Evolutionary conservation across 2,329 filamentous ascomycete species (phyloP).

Genomic region (Grosmannia penicillata): DNA sequence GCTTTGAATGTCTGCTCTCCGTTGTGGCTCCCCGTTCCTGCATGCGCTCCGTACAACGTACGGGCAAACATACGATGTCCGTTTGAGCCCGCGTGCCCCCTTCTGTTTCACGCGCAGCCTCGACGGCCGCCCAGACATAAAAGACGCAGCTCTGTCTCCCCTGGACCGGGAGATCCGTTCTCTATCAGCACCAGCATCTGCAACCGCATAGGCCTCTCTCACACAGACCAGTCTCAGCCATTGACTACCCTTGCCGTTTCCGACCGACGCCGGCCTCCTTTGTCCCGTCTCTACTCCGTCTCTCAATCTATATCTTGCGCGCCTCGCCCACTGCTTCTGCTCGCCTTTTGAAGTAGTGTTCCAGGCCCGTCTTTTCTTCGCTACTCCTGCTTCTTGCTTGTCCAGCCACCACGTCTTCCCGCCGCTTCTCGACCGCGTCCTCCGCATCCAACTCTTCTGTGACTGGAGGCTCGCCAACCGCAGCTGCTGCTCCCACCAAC

Average conservation of each 20-base stretch:
- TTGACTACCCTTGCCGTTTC: not conserved
- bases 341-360: slow-evolving; percentile 1
- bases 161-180: no score
- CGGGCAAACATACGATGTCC: slow-evolving; percentile 8
- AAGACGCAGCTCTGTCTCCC: no score
- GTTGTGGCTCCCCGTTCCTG: not conserved
- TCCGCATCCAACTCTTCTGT: slow-evolving; percentile 6
- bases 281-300: not conserved
- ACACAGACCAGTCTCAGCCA: not conserved
- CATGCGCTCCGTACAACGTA: not conserved
- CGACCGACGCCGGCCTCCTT: no score
- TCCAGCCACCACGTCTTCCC: slow-evolving; percentile 10
- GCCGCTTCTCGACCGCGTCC: slow-evolving; percentile 8
- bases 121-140: no score
- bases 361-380: not conserved
- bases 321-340: not conserved
- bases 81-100: slow-evolving; percentile 3
- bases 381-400: not conserved
- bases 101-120: no score
- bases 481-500: not conserved
- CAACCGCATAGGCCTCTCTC: no score
- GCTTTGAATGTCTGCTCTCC: no score
- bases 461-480: slow-evolving; percentile 5
- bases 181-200: no score
- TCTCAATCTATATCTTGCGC: no score